Evolutionary conservation across 2,329 filamentous ascomycete species (phyloP).

Genomic region (Parafenestella ontariensis): DNA sequence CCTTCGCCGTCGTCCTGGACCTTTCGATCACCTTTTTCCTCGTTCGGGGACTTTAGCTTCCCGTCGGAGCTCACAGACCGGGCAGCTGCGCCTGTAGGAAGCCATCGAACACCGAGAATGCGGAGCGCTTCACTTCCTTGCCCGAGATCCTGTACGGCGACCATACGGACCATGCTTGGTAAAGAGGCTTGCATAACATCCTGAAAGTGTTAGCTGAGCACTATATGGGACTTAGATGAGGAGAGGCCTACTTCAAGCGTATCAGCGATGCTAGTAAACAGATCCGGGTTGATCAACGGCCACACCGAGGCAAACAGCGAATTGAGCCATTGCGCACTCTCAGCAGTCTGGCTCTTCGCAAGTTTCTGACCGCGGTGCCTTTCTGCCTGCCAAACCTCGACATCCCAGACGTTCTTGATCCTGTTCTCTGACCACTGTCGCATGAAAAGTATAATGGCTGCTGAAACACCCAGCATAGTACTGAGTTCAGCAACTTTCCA

Average conservation of each 20-base stretch:
- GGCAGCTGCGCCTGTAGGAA: conserved; percentile 73
- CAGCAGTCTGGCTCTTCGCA: conserved; percentile 60
- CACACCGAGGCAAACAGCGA: conserved; percentile 71
- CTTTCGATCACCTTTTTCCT: conserved; percentile 59
- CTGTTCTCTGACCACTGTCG: conserved; percentile 68
- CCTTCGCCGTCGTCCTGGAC: conserved; percentile 55
- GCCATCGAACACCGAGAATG: conserved; percentile 74
- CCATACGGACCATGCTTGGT: conserved; percentile 73
- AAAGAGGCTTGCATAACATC: conserved; percentile 82
- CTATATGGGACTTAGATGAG: neutral
- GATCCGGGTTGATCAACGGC: conserved; percentile 77
- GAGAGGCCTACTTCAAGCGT: conserved; percentile 63
- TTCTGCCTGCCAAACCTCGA: conserved; percentile 73
- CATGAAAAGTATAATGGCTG: conserved; percentile 54
- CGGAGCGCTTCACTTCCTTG: conserved; percentile 75
- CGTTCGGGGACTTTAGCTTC: conserved; percentile 58
- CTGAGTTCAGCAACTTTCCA: conserved; percentile 38
- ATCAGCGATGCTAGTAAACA: conserved; percentile 73
- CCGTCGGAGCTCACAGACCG: conserved; percentile 67
- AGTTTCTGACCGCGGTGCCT: conserved; percentile 60
- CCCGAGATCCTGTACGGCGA: conserved; percentile 76
- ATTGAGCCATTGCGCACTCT: conserved; percentile 76
- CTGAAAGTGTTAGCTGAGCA: conserved; percentile 27
- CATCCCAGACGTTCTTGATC: conserved; percentile 69
- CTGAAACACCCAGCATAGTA: conserved; percentile 35